Evolutionary conservation across 257 asterid genomes (phyloP), one percentile per base, ranked within the genome.

Genomic region (Cynanchum wilfordii): DNA sequence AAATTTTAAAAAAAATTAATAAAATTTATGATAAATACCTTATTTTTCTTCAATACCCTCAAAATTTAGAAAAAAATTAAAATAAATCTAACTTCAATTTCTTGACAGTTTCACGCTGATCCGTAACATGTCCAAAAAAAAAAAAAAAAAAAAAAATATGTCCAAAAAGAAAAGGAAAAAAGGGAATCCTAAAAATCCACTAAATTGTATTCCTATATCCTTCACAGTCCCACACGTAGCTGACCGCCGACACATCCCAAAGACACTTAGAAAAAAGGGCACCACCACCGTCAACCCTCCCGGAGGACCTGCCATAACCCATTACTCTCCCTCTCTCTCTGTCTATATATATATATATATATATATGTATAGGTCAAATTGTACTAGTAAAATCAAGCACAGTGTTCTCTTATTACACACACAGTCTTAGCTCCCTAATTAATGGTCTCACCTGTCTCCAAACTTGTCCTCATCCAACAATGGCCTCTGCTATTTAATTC

Each of bases 381-480:
- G 9, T 50, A 8, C 30, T 33, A 2, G 47, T 0, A 42, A 42
- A 33, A 36, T 65, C 59, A 64, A 30, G 24, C 44, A 56, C 71
- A 33, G 38, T 57, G 19, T 52, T 12, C 24, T 13, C 29, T 52
- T 12, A 17, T 13, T 27, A 5, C 29, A 27, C 15, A 42, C 76
- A 40, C 11, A 42, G 11, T 7, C 11, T 7, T 11, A 7, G 74
- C 52, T 42, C 27, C 67, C 24, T 57, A 78, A 70, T 84, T 71
- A 87, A 79, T 85, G 69, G 80, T 17, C 84, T 68, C 83, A 85
- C 82, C 87, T 75, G 81, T 74, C 88, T 12, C 78, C 87, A 45
- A 22, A 76, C 38, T 79, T 68, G 29, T 29, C 71, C 66, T 15
- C 68, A 17, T n/a, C 25, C 36, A 22, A 15, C 36, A 24, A 15